Evolutionary conservation across 495 filamentous ascomycete genomes (phyloP).

Genomic region (Neurospora intermedia): DNA sequence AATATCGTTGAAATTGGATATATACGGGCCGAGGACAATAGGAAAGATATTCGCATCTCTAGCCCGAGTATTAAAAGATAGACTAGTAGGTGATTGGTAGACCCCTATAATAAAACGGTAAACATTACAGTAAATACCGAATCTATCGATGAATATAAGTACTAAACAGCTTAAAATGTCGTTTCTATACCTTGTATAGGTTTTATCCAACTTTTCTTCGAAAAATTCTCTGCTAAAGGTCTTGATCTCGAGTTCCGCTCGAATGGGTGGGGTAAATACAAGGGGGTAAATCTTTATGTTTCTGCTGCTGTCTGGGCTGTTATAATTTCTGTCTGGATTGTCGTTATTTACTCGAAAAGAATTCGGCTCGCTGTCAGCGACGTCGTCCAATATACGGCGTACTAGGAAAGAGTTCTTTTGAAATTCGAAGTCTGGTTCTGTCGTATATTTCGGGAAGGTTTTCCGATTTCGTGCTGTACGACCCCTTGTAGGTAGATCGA

Average conservation of each 20-base stretch:
- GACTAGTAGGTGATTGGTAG: neutral
- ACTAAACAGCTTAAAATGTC: neutral
- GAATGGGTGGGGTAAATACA: neutral
- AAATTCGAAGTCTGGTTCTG: neutral
- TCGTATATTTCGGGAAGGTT: neutral
- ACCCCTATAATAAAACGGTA: neutral
- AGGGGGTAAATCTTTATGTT: neutral
- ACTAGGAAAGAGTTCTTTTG: neutral
- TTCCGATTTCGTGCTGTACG: neutral
- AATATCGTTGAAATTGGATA: neutral
- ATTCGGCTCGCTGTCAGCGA: neutral
- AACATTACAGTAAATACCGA: neutral
- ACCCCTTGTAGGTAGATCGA: neutral
- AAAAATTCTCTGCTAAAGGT: neutral
- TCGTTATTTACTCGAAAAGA: neutral
- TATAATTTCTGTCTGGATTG: too few relatives aligned
- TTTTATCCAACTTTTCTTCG: neutral
- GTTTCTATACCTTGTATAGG: neutral
- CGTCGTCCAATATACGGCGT: neutral
- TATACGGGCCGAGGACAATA: accelerated
- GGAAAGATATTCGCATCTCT: neutral
- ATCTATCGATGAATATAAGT: neutral
- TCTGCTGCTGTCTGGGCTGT: neutral
- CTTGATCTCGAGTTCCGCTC: neutral
- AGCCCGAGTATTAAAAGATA: neutral